Evolutionary conservation across 2,329 filamentous ascomycete genomes (phyloP).

Genomic region (Endoconidiophora laricicola): DNA sequence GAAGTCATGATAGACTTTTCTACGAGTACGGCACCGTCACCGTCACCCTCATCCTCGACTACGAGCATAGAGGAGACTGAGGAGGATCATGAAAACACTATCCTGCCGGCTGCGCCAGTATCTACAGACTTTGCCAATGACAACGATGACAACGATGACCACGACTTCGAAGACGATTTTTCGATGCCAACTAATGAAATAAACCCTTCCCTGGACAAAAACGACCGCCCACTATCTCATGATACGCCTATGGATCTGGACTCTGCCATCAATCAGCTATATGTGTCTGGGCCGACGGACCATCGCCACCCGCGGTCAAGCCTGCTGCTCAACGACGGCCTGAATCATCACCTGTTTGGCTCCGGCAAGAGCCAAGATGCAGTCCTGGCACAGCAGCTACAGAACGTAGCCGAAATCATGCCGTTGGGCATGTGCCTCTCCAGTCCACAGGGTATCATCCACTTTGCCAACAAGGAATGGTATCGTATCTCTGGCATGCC

Average conservation of each 20-base stretch:
- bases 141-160: background rate
- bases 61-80: constrained; percentile 6
- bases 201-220: background rate
- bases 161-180: background rate
- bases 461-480: constrained; percentile 56
- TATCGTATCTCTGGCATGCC: constrained; percentile 31
- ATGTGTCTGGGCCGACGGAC: background rate
- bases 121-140: background rate
- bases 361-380: too few species aligned
- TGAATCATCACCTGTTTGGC: background rate
- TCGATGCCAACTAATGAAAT: background rate
- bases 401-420: constrained; percentile 55
- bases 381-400: constrained; percentile 36
- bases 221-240: too few species aligned
- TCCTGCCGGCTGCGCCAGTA: background rate
- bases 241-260: background rate
- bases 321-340: background rate
- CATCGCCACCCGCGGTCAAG: background rate
- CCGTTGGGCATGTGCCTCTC: constrained; percentile 61
- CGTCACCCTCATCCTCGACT: constrained; percentile 8
- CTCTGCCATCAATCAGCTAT: background rate
- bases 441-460: constrained; percentile 45
- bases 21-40: background rate
- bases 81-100: constrained; percentile 1
- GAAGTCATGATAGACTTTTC: constrained; percentile 11